Base-by-base conservation (phyloP, 306 rosid species). In the Macrotyloma uniflorum region DNA sequence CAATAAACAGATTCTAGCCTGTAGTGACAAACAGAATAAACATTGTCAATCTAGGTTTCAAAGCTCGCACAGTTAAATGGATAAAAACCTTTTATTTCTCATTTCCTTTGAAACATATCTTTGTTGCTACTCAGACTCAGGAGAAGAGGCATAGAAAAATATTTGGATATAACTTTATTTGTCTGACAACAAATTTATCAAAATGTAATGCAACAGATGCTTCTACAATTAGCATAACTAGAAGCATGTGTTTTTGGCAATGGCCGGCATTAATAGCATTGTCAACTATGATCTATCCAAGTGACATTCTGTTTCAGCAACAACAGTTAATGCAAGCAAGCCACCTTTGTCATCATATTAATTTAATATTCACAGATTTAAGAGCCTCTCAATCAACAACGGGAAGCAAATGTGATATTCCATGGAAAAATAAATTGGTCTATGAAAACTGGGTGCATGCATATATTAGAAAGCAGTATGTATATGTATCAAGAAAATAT, bases 61-160 rank as follows among this genome's bases (percentile, higher is more conserved):
- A 43, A 82, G 38, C 47, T 43, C 26, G 13, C 18, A 64, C 45
- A 59, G 11, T 47, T 38, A 51, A 63, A 32, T 57, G 74, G 16
- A 76, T 38, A 55, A 62, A 70, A 57, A 67, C 5, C n/a, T n/a
- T 53, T 35, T 30, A 15, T 28, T 80, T 80, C 36, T 42, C 40
- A 58, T 23, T 53, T 35, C 24, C 74, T 36, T 4, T 35, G 42
- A 24, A 66, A 61, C 6, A 2, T 51, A 47, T 18, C 38, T 15
- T 43, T 20, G 40, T 57, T 5, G 53, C 15, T 28, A 57, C 30
- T 14, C 51, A 46, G 5, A 42, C 51, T 69, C 6, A 54, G 45
- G 46, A 79, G 35, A 61, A 61, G 26, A 28, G 55, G 45, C 68
- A 72, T 8, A 22, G 33, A 16, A 40, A 67, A 9, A 6, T 20